These are phyloP conservation scores for Teunomyces pallodes DNA, from an alignment of 805 yeast genomes.

Conservation along the genomic window DNA sequence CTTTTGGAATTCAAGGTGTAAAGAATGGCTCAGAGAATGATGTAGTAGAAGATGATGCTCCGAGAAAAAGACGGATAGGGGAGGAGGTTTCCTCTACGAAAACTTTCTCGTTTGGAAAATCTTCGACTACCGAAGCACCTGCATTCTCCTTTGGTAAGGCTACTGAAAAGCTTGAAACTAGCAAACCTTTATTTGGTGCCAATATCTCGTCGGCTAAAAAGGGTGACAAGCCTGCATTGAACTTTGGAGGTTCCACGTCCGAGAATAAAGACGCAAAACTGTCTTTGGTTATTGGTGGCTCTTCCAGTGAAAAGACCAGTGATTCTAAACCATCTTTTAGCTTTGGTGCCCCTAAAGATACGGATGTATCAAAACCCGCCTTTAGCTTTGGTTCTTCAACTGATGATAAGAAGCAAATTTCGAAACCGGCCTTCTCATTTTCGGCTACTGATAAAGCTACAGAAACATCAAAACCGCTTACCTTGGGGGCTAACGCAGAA, in stretches of 20 bases:
- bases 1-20: not conserved
- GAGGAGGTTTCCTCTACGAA: conserved; percentile 7
- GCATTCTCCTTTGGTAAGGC: conserved; percentile 16
- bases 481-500: not conserved
- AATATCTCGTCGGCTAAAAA: not conserved
- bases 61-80: not conserved
- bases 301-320: not conserved
- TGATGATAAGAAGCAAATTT: not conserved
- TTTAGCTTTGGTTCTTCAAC: not conserved
- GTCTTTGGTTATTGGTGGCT: not conserved
- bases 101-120: conserved; percentile 16
- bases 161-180: not conserved
- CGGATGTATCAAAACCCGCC: not conserved
- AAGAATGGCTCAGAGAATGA: not conserved
- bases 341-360: conserved; percentile 8
- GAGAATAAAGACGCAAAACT: conserved; percentile 1
- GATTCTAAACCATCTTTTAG: conserved; percentile 8
- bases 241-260: conserved; percentile 5
- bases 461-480: not conserved
- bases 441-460: too few species aligned
- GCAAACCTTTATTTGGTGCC: not conserved
- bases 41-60: not conserved
- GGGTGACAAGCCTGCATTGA: conserved; percentile 1
- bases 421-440: not conserved
- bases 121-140: conserved; percentile 3